These are phyloP conservation scores for Ceratobasidium sp. DNA, from an alignment of 1,284 basidiomycete species.

Conservation along the genomic window DNA sequence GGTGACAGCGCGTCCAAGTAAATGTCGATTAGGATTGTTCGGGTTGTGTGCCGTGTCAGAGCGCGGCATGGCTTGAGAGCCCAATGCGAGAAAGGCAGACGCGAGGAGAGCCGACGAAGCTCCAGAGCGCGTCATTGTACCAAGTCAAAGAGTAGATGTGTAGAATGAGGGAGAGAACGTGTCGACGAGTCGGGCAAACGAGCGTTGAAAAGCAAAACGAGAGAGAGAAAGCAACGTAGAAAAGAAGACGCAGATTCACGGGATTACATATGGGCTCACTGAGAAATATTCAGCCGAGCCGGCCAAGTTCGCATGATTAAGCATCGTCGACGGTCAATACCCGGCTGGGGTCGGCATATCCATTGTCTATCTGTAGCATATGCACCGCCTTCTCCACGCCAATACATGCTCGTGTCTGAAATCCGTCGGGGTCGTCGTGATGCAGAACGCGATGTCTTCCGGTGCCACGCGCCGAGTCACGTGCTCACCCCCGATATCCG, in stretches of 20 bases:
- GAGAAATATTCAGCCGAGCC: slow-evolving; percentile 34
- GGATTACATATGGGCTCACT: slow-evolving; percentile 9
- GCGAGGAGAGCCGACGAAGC: slow-evolving; percentile 12
- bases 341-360: slow-evolving; percentile 18
- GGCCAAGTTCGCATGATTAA: slow-evolving; percentile 23
- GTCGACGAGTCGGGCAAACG: neutral
- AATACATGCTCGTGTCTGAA: too few relatives aligned
- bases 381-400: neutral
- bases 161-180: neutral
- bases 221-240: slow-evolving; percentile 25
- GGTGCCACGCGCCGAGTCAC: neutral
- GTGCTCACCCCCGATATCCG: neutral
- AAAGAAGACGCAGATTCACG: slow-evolving; percentile 15
- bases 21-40: slow-evolving; percentile 16
- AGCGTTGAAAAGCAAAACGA: slow-evolving; percentile 14
- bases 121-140: slow-evolving; percentile 26
- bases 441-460: neutral
- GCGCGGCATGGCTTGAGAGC: slow-evolving; percentile 16
- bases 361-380: slow-evolving; percentile 20
- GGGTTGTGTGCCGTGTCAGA: slow-evolving; percentile 38
- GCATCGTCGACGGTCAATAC: slow-evolving; percentile 4
- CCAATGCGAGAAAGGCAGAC: slow-evolving; percentile 10
- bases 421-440: too few relatives aligned
- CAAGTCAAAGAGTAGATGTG: neutral
- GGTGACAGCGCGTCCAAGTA: slow-evolving; percentile 50